Evolutionary conservation across 441 rosid species (phyloP).

Genomic region (Manihot esculenta): DNA sequence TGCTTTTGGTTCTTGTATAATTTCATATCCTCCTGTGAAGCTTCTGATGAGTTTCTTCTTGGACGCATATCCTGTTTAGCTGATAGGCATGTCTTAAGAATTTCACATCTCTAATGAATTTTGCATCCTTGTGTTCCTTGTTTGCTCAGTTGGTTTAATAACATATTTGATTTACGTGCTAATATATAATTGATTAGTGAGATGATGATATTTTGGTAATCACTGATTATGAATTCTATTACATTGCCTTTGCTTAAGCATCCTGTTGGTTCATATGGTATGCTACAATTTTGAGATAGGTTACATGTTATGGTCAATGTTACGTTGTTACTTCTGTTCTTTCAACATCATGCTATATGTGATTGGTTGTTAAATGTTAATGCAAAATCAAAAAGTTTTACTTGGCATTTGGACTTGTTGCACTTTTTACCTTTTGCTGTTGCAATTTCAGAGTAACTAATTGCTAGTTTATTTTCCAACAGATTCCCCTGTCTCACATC

Average conservation of each 20-base stretch:
- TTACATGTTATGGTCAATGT: too few relatives aligned
- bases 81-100: neutral
- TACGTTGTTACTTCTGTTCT: neutral
- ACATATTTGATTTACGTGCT: neutral
- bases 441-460: neutral
- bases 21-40: too few relatives aligned
- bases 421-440: neutral
- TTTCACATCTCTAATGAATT: neutral
- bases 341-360: neutral
- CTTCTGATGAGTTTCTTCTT: neutral
- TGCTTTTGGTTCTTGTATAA: too few relatives aligned
- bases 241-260: neutral
- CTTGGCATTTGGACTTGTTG: neutral
- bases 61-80: neutral
- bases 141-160: neutral
- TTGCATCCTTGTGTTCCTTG: neutral
- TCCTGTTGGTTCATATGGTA: too few relatives aligned
- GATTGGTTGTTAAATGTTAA: neutral
- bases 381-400: neutral
- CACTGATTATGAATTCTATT: neutral
- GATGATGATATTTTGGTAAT: neutral
- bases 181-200: neutral
- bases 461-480: slow-evolving; percentile 18
- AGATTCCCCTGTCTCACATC: slow-evolving; percentile 74
- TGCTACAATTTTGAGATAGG: too few relatives aligned